Conservation (phyloP, 2,329 filamentous ascomycete species). For the Cladobotryum mycophilum region DNA sequence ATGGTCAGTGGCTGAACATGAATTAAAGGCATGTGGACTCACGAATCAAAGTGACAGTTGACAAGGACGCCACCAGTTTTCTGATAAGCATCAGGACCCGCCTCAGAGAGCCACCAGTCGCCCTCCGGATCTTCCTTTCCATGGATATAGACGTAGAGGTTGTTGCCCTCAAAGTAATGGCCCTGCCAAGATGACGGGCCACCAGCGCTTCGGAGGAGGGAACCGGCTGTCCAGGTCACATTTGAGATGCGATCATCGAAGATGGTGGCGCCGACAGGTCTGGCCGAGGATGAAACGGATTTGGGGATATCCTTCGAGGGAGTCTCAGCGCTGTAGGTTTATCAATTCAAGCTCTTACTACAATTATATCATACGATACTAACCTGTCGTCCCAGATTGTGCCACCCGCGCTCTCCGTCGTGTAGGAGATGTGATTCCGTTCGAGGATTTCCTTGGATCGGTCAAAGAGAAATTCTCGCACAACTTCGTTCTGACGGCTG, state of each 20-base stretch:
- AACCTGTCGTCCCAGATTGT: constrained; percentile 23
- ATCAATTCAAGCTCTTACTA: too few relatives aligned
- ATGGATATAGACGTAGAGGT: constrained; percentile 85
- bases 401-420: constrained; percentile 31
- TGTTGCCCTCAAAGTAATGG: constrained; percentile 87
- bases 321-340: not conserved
- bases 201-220: constrained; percentile 11
- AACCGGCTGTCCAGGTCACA: constrained; percentile 52
- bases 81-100: constrained; percentile 38
- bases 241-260: constrained; percentile 79
- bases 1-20: constrained; percentile 13
- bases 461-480: constrained; percentile 67
- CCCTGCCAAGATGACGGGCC: constrained; percentile 29
- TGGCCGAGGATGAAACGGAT: not conserved
- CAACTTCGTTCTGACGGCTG: constrained; percentile 71
- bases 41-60: constrained; percentile 87
- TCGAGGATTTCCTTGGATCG: constrained; percentile 66
- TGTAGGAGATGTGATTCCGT: constrained; percentile 49
- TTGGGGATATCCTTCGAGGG: not conserved
- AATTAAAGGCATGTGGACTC: constrained; percentile 18
- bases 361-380: not conserved
- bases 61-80: constrained; percentile 75
- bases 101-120: constrained; percentile 61
- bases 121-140: constrained; percentile 68
- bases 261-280: constrained; percentile 46